phyloP scores from a whole-genome alignment of 2,329 filamentous ascomycete species.

The Nothopassalora personata region DNA sequence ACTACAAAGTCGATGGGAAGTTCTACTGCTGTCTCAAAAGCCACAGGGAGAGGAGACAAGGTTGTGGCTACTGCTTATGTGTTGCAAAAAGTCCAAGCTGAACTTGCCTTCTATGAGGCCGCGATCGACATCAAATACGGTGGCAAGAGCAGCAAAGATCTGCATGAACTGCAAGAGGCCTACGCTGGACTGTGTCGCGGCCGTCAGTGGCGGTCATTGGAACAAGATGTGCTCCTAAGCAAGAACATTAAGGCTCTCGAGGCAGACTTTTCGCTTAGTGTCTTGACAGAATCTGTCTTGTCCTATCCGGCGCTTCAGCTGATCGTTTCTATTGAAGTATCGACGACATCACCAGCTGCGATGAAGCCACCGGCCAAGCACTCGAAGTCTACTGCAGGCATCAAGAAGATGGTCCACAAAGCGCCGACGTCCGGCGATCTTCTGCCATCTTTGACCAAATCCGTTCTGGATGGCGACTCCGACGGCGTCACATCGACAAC shows the following conservation, averaged over 20 bases:
- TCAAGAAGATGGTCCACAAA: neutral
- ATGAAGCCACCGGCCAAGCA: neutral
- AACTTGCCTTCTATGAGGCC: constrained; percentile 2
- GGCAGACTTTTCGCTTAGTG: constrained; percentile 49
- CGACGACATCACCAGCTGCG: neutral
- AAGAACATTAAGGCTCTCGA: constrained; percentile 45
- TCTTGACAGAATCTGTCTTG: constrained; percentile 75
- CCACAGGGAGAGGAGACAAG: neutral
- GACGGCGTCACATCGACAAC: neutral
- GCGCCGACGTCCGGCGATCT: neutral
- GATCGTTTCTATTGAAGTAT: neutral
- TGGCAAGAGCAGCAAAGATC: neutral
- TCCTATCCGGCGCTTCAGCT: constrained; percentile 67
- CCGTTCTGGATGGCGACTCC: neutral
- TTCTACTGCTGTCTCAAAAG: neutral
- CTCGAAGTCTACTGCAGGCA: neutral
- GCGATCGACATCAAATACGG: constrained; percentile 8
- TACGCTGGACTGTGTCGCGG: constrained; percentile 2
- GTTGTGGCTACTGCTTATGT: neutral
- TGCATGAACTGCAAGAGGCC: constrained; percentile 2
- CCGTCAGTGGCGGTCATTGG: constrained; percentile 7
- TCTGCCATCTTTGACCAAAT: neutral
- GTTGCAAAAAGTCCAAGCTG: neutral
- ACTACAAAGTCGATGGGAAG: neutral
- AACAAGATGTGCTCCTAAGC: constrained; percentile 11